These are phyloP conservation scores for Epichloe baconii DNA, from an alignment of 2,329 filamentous ascomycete species.

Conservation along the genomic window DNA sequence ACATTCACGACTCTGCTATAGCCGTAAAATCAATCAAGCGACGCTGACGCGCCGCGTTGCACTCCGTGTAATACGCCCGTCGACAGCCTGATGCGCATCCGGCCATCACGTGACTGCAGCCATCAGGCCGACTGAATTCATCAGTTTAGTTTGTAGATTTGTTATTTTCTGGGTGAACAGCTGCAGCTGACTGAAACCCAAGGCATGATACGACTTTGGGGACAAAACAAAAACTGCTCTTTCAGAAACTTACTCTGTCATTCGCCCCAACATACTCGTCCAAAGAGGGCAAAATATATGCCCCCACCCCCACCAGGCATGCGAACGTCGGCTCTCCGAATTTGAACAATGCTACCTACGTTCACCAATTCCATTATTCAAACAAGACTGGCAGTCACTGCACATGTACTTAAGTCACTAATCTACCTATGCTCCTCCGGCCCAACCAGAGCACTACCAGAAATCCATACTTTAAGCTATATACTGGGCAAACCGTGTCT, in stretches of 20 bases:
- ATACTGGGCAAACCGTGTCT: constrained; percentile 3
- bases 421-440: neutral
- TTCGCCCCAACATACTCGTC: neutral
- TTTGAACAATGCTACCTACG: neutral
- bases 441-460: neutral
- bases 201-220: too few species aligned
- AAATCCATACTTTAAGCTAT: neutral
- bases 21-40: neutral
- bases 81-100: neutral
- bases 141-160: too few species aligned
- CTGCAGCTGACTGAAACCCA: too few species aligned
- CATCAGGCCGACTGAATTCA: neutral
- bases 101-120: constrained; percentile 1
- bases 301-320: neutral
- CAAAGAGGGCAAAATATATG: neutral
- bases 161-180: too few species aligned
- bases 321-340: neutral
- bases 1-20: neutral
- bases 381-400: neutral
- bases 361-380: neutral
- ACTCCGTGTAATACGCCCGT: constrained; percentile 2
- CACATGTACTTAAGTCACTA: neutral
- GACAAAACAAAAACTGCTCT: too few species aligned
- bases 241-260: neutral
- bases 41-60: constrained; percentile 5